A percentile compares a stretch with the other conserved stretches of the same genome.
phyloP scores from a whole-genome alignment of 306 rosid species.

The Neltuma alba region DNA sequence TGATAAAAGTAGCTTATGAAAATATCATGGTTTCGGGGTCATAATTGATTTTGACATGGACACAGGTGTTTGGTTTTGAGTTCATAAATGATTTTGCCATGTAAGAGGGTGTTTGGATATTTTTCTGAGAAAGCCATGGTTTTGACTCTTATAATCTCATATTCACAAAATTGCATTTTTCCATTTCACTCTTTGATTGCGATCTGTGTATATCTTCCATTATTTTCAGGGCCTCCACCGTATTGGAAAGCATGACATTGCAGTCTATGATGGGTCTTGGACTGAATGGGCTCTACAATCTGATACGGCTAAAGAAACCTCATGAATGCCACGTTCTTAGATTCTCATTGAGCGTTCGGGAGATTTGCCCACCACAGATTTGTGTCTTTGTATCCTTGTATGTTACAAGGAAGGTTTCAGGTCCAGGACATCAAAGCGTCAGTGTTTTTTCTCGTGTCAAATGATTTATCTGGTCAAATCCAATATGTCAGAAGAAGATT shows the following conservation, averaged over 20 bases:
- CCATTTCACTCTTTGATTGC: not conserved
- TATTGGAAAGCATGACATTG: constrained; percentile 71
- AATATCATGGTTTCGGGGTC: no score
- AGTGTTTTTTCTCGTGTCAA: constrained; percentile 1
- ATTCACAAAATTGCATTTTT: not conserved
- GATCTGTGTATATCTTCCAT: not conserved
- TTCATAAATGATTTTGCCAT: no score
- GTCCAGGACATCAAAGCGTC: not conserved
- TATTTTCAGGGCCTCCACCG: constrained; percentile 81
- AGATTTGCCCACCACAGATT: not conserved
- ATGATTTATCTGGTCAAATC: constrained; percentile 31
- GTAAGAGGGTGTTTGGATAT: no score
- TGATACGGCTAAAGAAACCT: constrained; percentile 67
- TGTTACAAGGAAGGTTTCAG: no score
- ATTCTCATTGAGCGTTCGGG: not conserved
- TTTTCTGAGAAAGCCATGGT: no score
- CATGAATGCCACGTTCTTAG: not conserved
- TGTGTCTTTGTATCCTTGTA: not conserved
- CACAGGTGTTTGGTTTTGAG: no score
- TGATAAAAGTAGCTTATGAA: no score
- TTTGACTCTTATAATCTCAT: no score
- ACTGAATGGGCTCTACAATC: constrained; percentile 90
- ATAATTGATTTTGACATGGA: no score
- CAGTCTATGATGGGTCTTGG: constrained; percentile 98
- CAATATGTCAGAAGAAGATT: not conserved